Conservation (phyloP, 2,329 filamentous ascomycete genomes). For the Monilinia fructicola region DNA sequence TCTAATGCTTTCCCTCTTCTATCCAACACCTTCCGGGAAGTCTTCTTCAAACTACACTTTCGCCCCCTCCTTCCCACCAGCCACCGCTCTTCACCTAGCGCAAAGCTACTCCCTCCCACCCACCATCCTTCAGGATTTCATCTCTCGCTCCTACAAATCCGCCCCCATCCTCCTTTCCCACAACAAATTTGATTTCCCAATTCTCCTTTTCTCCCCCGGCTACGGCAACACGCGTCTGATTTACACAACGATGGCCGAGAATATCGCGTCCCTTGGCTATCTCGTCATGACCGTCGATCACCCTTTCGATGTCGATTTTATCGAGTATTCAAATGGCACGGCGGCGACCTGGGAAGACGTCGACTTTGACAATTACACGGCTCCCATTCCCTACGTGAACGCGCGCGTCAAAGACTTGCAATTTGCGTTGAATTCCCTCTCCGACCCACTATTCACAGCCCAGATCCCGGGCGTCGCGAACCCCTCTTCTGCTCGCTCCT, state of each 20-base stretch:
- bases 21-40: slow-evolving; percentile 15
- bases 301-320: slow-evolving; percentile 41
- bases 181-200: slow-evolving; percentile 29
- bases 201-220: slow-evolving; percentile 42
- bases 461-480: slow-evolving; percentile 10
- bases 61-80: slow-evolving; percentile 5
- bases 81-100: slow-evolving; percentile 16
- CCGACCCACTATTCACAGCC: background rate
- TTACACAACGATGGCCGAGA: slow-evolving; percentile 39
- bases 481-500: background rate
- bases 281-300: slow-evolving; percentile 42
- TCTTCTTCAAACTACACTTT: background rate
- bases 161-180: slow-evolving; percentile 8
- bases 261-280: slow-evolving; percentile 42
- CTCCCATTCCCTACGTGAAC: slow-evolving; percentile 26
- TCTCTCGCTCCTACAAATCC: slow-evolving; percentile 11
- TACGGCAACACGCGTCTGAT: slow-evolving; percentile 37
- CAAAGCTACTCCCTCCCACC: slow-evolving; percentile 13
- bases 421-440: slow-evolving; percentile 35
- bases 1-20: slow-evolving; percentile 25
- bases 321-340: slow-evolving; percentile 40
- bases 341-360: slow-evolving; percentile 21
- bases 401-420: slow-evolving; percentile 32
- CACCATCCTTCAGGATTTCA: background rate
- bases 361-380: slow-evolving; percentile 27